Base-by-base conservation (phyloP, 2,329 filamentous ascomycete species). In the Aspergillus fumigatus region DNA sequence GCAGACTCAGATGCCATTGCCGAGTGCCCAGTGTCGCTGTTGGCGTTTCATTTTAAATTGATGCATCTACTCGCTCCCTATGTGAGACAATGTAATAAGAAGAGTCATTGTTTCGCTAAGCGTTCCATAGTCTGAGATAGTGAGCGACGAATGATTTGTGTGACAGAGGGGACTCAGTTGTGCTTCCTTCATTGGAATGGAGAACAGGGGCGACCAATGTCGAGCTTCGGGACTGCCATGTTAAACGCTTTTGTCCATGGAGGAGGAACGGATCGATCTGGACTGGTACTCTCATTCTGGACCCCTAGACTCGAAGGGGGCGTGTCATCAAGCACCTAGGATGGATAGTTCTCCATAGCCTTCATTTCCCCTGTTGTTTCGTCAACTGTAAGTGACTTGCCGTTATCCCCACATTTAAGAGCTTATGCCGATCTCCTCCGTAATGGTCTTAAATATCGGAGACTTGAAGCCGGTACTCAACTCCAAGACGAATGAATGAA, bases 1-100 rank as follows among this genome's bases (percentile, higher is more conserved):
- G 32, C 11, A 35, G 32, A 35, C 4, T 35, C 32, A 35, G 11
- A 35, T 14, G 11, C 11, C 32, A 17, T 38, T n/a, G 32, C 32
- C n/a, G 32, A 7, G 17, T 38, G 14, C 32, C 32, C 32, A 38
- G 14, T 17, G 32, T 17, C 17, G 14, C 14, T 38, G 5, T 38
- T 27, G 6, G n/a, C 21, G 38, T 26, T 54, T 41, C 25, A 25
- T 47, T 38, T 38, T 29, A 43, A 29, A 52, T 51, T 58, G 53
- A 50, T 23, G 53, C 50, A 55, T 53, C 50, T 59, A 51, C 41
- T 40, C 21, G 49, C 51, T 50, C 43, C 55, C 52, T 38, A 58
- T 60, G 50, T 41, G 55, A 51, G 54, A 48, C 58, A 17, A 38
- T 38, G 32, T 56, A 56, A 59, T 57, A 43, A 43, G 25, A 29